These are phyloP conservation scores for Agroathelia rolfsii DNA, from an alignment of 1,284 basidiomycete species.

Conservation along the genomic window DNA sequence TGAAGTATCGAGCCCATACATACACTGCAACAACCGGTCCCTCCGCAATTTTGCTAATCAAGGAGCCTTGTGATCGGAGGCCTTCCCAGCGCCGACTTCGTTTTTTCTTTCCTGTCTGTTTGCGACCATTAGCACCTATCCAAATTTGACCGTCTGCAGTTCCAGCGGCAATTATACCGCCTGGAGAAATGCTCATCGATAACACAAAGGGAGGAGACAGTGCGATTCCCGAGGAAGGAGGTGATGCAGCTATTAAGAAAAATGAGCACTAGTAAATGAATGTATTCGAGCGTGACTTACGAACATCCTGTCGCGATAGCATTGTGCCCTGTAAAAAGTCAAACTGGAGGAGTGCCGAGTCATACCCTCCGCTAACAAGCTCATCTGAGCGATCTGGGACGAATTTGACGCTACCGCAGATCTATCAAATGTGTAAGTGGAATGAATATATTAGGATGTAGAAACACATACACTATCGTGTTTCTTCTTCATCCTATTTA, in stretches of 20 bases:
- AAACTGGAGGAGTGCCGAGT: constrained; percentile 56
- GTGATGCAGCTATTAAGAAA: constrained; percentile 26
- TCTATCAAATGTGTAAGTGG: constrained; percentile 28
- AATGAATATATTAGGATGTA: constrained; percentile 7
- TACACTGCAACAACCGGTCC: constrained; percentile 65
- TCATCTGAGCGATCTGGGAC: constrained; percentile 61
- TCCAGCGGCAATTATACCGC: constrained; percentile 54
- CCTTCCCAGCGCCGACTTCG: constrained; percentile 65
- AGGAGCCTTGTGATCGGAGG: constrained; percentile 35
- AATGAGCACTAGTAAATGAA: neutral
- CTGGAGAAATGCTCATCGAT: constrained; percentile 43
- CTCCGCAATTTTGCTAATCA: constrained; percentile 44
- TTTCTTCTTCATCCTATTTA: constrained; percentile 46
- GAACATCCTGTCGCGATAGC: constrained; percentile 48
- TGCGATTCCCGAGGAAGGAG: constrained; percentile 35
- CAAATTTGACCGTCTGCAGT: constrained; percentile 67
- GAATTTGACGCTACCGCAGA: constrained; percentile 58
- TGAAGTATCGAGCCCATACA: constrained; percentile 15
- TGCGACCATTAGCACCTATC: constrained; percentile 60
- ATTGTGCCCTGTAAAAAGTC: constrained; percentile 48
- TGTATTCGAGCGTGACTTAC: constrained; percentile 27
- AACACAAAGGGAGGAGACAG: constrained; percentile 68
- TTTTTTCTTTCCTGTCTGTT: constrained; percentile 36
- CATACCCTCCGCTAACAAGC: constrained; percentile 69
- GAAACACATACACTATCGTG: constrained; percentile 48